Evolutionary conservation across 2,329 filamentous ascomycete species (phyloP), one percentile per base, ranked within the genome.

Genomic region (Coniochaeta sp.): DNA sequence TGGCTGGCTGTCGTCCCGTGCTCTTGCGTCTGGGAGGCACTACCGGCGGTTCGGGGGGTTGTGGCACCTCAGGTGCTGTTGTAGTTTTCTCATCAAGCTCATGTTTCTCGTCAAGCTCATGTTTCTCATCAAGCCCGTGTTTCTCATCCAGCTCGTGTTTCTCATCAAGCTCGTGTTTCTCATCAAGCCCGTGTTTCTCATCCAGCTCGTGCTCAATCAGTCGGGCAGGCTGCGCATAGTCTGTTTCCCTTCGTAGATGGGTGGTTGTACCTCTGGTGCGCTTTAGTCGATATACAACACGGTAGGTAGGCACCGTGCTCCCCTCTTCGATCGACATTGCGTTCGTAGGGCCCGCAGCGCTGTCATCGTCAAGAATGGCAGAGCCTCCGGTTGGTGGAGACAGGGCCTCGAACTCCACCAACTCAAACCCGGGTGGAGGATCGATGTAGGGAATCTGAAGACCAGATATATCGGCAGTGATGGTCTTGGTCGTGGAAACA

Each of bases 381-480:
- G 42, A 47, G 9, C 19, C 22, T 4, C 12, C n/a, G 14, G 9
- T 14, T 4, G 2, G 30, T 28, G 22, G 36, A 19, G 30, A 12
- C 57, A 58, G 22, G 26, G 44, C n/a, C 28, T 44, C 24, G 9
- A 54, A 63, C 65, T 85, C 81, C 17, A 88, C 72, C 9, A 88
- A 74, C 66, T 87, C 83, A 10, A 86, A 78, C 0, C 84, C 84
- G 0, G 83, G 81, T 0, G 84, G 80, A 1, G 83, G 81, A 1
- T 80, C 74, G 1, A 88, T 71, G 1, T 79, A 75, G 2, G 81
- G 75, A 5, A 79, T 74, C 22, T 78, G 74, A 4, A 79, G 74
- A 0, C 82, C 82, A 30, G 83, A 79, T 40, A 89, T 79, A 58
- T 88, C 84, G 2, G 88, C 84, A 0, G 85, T 87, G 65, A 88